Evolutionary conservation across 495 filamentous ascomycete genomes (phyloP), one percentile per base, ranked within the genome.

Genomic region (Penicillium lagena): DNA sequence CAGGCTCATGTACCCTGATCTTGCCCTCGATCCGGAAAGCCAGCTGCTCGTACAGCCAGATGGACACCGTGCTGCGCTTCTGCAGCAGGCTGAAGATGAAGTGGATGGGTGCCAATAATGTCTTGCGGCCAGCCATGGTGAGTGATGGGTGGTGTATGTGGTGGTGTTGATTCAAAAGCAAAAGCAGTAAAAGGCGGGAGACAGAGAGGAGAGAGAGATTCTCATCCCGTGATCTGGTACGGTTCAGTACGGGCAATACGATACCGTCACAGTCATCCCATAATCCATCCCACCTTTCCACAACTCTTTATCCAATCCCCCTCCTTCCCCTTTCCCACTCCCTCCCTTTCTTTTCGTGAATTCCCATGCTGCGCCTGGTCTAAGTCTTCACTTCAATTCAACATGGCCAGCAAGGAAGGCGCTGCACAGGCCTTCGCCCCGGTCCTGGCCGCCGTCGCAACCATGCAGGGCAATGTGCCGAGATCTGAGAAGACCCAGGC

Each of bases 21-120:
- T 90, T 94, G 17, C 93, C 93, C 60, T 96, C 87, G 62, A 98
- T 96, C 44, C 94, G 75, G 56, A 95, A 90, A 5, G 82, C 80
- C 29, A 96, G 72, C 72, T 97, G 91, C 72, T 98, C 93, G 71
- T 89, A 96, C 12, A 98, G 75, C 93, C 93, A 98, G 62, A 98
- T 85, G 50, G 87, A 85, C 9, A 97, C 89, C 1, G 85, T 87
- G 7, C 84, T 82, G 52, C 87, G 85, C 62, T 87, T 80, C 56
- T 96, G 90, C 29, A 98, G 79, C 35, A 96, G 81, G 72, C 87
- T 90, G 81, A 98, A 98, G 62, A 98, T 95, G 64, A 95, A 95
- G 68, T 98, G 95, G 73, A 97, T 95, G 7, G 93, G 93, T 35
- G 91, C 90, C 40, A 97, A 82, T 57, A 98, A 77, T 50, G 96